Evolutionary conservation across 495 filamentous ascomycete species (phyloP), one percentile per base, ranked within the genome.

Genomic region (Sphaerosporella brunnea): DNA sequence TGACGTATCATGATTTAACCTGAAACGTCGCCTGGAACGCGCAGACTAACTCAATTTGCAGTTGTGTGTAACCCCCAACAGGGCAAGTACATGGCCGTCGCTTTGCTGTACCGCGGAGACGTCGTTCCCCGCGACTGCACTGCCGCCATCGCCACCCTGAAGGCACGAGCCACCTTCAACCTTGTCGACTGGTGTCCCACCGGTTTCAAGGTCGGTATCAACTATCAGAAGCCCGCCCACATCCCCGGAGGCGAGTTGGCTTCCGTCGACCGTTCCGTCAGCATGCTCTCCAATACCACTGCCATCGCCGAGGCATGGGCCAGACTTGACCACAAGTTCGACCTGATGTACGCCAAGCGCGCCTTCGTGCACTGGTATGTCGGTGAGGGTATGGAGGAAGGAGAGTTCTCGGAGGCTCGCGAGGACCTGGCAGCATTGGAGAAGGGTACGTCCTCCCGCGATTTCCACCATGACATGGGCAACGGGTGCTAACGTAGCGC

Each of bases 311-410:
- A 97, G 72, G 90, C 90, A 48, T 97, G 90, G 90, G 84, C 85
- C 40, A 83, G 88, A 59, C 80, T 97, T 44, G 92, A 88, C 47
- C 80, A 82, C 75, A 97, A 97, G 70, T 97, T 97, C 69, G 90
- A 97, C 58, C 85, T 97, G 63, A 97, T 97, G 90, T 96, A 96
- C 75, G 87, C 87, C 64, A 97, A 97, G 78, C 90, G 90, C 68
- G 90, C 90, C 47, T 97, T 97, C 71, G 90, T 97, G 43, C 90
- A 97, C 69, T 97, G 90, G 90, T 97, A 97, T 60, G 90, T 97
- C 64, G 90, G 90, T 69, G 90, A 97, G 74, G 90, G 90, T 77
- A 97, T 97, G 90, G 90, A 97, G 73, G 90, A 97, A 68, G 90
- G 90, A 63, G 90, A 97, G 67, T 97, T 97, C 74, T 92, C 84